Percentiles rank a stretch among this genome's conserved stretches.
Evolutionary conservation across 2,329 filamentous ascomycete species (phyloP).

Genomic region (Clarireedia monteithiana): DNA sequence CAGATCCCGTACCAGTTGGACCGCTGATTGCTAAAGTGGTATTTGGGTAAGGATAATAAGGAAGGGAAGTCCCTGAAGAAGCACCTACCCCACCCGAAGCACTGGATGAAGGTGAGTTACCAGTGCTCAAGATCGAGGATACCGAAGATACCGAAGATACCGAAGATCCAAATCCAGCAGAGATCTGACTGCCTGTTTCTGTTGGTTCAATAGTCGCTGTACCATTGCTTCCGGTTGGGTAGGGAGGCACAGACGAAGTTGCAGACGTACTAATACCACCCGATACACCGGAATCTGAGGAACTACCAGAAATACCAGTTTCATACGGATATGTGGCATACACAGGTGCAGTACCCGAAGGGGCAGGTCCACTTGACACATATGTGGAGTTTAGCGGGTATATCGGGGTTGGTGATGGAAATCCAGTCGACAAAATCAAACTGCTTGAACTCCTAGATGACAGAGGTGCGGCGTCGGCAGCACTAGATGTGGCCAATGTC

Average conservation of each 20-base stretch:
- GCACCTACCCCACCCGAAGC: constrained; percentile 8
- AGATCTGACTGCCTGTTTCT: constrained; percentile 1
- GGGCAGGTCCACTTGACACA: background rate
- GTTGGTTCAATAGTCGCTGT: constrained; percentile 3
- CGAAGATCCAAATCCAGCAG: background rate
- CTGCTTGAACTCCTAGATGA: constrained; percentile 1
- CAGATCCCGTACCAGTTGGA: background rate
- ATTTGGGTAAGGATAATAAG: constrained; percentile 10
- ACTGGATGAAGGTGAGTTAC: constrained; percentile 8
- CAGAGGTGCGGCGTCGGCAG: background rate
- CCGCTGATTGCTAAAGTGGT: background rate
- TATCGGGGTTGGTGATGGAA: background rate
- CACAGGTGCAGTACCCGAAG: background rate
- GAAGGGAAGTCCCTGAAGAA: background rate
- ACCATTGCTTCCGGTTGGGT: constrained; percentile 11
- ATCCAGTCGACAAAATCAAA: background rate
- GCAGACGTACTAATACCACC: background rate
- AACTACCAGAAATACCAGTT: background rate
- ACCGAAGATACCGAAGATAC: background rate
- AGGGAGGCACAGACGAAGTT: constrained; percentile 6
- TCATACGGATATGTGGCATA: background rate
- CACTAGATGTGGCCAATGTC: background rate
- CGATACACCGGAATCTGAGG: background rate
- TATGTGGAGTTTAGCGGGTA: constrained; percentile 1
- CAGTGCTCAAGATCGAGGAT: constrained; percentile 5